Percentiles rank a stretch among this genome's conserved stretches.
Conservation (phyloP, 2,329 filamentous ascomycete genomes). For the Colletotrichum horii region DNA sequence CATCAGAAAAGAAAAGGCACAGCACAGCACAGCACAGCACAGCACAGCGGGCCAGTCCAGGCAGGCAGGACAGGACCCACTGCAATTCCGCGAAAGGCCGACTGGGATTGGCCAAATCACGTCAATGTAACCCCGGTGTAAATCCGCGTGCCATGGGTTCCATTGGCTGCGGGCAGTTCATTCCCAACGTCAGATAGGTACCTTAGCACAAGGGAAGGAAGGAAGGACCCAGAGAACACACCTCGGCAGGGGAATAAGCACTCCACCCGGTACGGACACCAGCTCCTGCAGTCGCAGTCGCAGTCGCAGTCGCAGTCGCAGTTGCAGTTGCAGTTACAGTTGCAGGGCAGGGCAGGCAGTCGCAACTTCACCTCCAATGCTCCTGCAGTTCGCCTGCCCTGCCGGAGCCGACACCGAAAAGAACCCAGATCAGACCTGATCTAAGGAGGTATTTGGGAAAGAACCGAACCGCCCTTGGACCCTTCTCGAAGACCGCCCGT, state of each 20-base stretch:
- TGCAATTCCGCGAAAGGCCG: not conserved
- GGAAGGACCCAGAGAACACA: not conserved
- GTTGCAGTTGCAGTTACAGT: not conserved
- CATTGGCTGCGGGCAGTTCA: not conserved
- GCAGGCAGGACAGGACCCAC: not conserved
- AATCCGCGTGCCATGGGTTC: not conserved
- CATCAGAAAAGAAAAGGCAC: not conserved
- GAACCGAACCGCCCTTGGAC: not conserved
- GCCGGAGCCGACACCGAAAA: not conserved
- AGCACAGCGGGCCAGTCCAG: not conserved
- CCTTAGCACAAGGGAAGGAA: not conserved
- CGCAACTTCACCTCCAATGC: not conserved
- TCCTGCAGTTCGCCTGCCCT: not conserved
- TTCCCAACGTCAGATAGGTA: not conserved
- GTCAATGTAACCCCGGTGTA: constrained; percentile 1
- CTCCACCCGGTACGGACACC: not conserved
- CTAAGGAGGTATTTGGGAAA: too few species aligned
- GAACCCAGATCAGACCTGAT: not conserved
- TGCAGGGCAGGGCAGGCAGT: not conserved
- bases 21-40: not conserved
- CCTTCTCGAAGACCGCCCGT: not conserved
- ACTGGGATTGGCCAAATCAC: not conserved
- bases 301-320: not conserved
- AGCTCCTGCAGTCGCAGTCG: not conserved
- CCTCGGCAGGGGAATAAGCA: not conserved